phyloP scores from a whole-genome alignment of 108 stramenopile species.

The Chaetoceros tenuissimus region DNA sequence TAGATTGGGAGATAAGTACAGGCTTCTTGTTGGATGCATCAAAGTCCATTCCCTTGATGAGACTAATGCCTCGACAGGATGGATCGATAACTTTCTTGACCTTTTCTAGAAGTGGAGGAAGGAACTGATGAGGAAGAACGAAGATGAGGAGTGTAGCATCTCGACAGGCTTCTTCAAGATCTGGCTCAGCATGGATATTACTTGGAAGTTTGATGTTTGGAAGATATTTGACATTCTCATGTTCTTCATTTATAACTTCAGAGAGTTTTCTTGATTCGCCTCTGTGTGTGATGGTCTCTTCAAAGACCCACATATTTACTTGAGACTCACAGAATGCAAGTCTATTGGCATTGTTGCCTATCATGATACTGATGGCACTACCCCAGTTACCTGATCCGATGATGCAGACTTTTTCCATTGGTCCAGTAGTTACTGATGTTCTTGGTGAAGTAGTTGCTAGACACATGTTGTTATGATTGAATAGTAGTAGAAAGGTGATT shows the following conservation, averaged over 20 bases:
- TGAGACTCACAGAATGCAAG: constrained; percentile 53
- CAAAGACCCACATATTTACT: constrained; percentile 95
- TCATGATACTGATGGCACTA: constrained; percentile 76
- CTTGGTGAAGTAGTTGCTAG: not conserved
- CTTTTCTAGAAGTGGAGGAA: constrained; percentile 64
- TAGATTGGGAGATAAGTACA: constrained; percentile 63
- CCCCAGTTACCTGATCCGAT: constrained; percentile 81
- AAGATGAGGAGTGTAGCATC: constrained; percentile 88
- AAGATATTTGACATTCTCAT: constrained; percentile 96
- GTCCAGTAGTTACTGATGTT: not conserved
- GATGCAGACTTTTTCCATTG: not conserved
- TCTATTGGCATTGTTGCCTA: constrained; percentile 71
- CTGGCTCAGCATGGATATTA: constrained; percentile 81
- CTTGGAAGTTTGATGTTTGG: constrained; percentile 81
- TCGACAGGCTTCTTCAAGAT: constrained; percentile 72
- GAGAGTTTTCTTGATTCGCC: constrained; percentile 52
- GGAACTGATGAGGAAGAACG: constrained; percentile 93
- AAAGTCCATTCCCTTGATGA: constrained; percentile 84
- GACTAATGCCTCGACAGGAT: constrained; percentile 69
- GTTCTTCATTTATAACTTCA: constrained; percentile 83
- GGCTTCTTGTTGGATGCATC: constrained; percentile 47
- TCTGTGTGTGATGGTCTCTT: constrained; percentile 46
- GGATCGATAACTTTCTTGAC: constrained; percentile 58
- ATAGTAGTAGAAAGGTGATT: not conserved
- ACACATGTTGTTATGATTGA: not conserved